Base-by-base conservation (phyloP, 441 rosid species). In the Pelargonium citronellum region DNA sequence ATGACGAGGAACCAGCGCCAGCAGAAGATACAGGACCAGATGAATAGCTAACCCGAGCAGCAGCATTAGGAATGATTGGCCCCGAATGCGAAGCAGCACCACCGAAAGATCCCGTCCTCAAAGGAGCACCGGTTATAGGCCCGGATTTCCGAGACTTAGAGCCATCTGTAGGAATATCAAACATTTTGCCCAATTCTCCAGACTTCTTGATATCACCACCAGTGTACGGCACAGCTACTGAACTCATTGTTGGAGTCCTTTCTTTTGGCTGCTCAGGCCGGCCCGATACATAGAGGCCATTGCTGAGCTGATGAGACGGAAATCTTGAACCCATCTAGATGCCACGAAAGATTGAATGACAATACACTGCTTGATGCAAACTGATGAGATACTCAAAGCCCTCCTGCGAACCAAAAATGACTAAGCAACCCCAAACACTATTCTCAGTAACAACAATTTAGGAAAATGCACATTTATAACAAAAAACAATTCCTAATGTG, bases 261-360 rank as follows among this genome's bases (percentile, higher is more conserved):
- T 95, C 99, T 80, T 95, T 92, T 1, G 96, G 92, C 83, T 91
- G 99, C 82, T 95, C 99, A 20, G 91, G 97, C 71, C 91, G 86
- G 74, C 99, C 97, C 30, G 99, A 95, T 11, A 95, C 98, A 58
- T 88, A 95, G 4, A 95, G 87, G 77, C 99, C 99, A 87, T 87
- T 91, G 78, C 96, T 86, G 44, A 92, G 92, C 83, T 95, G 87
- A 81, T 95, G 99, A 62, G 99, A 95, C 75, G 96, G 98, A 84
- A 92, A 86, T 64, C 99, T 85, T 68, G 97, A 87, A 64, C 96
- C 98, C 99, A 95, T 95, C 81, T 70, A 65, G 74, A 71, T 75
- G 68, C 73, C 77, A 71, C 5, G 11, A 22, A 60, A 71, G 68
- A 78, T 72, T 65, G 66, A 58, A 41, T 55, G 61, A 69, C 70